phyloP scores from a whole-genome alignment of 2,329 filamentous ascomycete genomes.

The Trichoderma brevicompactum region DNA sequence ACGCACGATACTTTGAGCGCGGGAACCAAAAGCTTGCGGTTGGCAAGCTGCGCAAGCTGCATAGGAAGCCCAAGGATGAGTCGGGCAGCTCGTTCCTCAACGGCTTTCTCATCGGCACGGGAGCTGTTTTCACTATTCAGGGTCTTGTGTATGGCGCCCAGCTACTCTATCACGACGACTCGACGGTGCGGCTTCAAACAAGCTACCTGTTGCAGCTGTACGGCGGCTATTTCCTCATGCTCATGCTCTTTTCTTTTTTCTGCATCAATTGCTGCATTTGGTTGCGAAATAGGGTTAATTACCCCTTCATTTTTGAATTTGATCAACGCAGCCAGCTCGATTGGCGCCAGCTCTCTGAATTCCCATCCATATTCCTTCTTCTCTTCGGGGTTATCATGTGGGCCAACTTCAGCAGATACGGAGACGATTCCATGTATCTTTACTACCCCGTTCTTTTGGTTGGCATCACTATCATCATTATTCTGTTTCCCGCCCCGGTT shows the following conservation, averaged over 20 bases:
- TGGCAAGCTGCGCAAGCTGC: constrained; percentile 79
- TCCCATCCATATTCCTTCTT: constrained; percentile 83
- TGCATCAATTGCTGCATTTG: constrained; percentile 84
- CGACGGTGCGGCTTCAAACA: constrained; percentile 55
- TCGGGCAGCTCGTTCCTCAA: constrained; percentile 63
- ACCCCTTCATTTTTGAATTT: constrained; percentile 95
- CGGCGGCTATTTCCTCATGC: constrained; percentile 84
- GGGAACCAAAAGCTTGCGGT: constrained; percentile 92
- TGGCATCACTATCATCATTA: constrained; percentile 64
- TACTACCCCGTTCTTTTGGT: constrained; percentile 88
- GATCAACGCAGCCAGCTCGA: constrained; percentile 84
- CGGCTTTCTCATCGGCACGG: constrained; percentile 70
- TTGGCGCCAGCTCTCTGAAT: constrained; percentile 85
- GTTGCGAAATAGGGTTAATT: constrained; percentile 87
- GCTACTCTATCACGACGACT: constrained; percentile 56
- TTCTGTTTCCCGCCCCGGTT: constrained; percentile 76
- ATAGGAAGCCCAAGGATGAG: constrained; percentile 60
- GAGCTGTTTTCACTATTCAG: constrained; percentile 67
- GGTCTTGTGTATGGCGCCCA: constrained; percentile 64
- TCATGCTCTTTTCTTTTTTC: constrained; percentile 82
- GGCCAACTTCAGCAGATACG: constrained; percentile 81
- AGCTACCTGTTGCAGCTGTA: constrained; percentile 86
- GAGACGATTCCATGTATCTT: constrained; percentile 69
- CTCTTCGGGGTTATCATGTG: constrained; percentile 81
- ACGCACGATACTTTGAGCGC: constrained; percentile 90